Base-by-base conservation (phyloP, 2,329 filamentous ascomycete species). In the Botrytis squamosa region DNA sequence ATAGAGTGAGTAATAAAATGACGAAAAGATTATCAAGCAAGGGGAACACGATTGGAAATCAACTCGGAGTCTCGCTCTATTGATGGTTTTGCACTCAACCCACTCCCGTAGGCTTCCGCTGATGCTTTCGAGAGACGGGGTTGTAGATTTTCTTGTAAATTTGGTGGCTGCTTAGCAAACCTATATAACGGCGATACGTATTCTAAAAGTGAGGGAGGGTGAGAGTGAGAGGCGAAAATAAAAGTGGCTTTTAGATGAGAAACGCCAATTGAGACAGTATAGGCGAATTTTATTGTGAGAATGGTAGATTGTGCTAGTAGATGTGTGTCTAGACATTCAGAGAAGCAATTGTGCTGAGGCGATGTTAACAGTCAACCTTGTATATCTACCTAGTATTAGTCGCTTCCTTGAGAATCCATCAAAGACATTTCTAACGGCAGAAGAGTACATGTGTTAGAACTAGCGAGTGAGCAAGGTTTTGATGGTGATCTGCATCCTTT, bases 1-100 rank as follows among this genome's bases (percentile, higher is more conserved):
- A 25, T 25, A 10, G 64, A 40, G n/a, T 40, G 25, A 20, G 46
- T 18, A 40, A 55, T 55, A 40, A 9, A 40, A 52, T 55, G 46
- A 52, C 46, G 10, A 20, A 55, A 18, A 40, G 46, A 57, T 68
- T 68, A 68, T 22, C 49, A 68, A 68, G 49, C 46, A 42, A 57
- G 7, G 14, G 25, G 42, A 29, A 40, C 36, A 40, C 36, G 25
- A 68, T 57, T 68, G 18, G 25, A 68, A 55, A 68, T 68, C 46
- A 55, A 57, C 46, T 57, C 36, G 25, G 33, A 29, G 25, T 20
- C 20, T 68, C 46, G 36, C 16, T 29, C 1, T 14, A 40, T 55
- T 52, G 46, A 67, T 29, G 25, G 33, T 20, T 29, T 40, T 38
- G 4, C 25, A 52, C 49, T 46, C 33, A 44, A 38, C 46, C 5